Conservation (phyloP, 1,284 basidiomycete genomes). For the Chiua sp. region DNA sequence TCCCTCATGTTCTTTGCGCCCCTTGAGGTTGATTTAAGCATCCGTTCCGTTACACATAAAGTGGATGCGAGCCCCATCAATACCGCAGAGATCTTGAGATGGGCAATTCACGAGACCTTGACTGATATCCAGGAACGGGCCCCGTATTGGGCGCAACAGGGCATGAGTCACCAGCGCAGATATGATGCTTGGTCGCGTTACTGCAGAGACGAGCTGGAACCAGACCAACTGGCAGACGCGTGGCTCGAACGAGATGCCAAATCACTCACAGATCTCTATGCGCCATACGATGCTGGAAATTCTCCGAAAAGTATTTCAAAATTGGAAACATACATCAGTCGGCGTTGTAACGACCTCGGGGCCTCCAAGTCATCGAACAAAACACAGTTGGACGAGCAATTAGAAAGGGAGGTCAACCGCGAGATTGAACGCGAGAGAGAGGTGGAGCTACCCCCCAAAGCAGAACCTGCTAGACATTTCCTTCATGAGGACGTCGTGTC, state of each 20-base stretch:
- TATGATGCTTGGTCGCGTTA: constrained; percentile 35
- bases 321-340: constrained; percentile 26
- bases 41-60: constrained; percentile 35
- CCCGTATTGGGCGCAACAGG: constrained; percentile 52
- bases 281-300: neutral
- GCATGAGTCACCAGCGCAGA: constrained; percentile 42
- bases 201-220: constrained; percentile 1
- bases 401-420: constrained; percentile 48
- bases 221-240: constrained; percentile 15
- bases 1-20: constrained; percentile 54
- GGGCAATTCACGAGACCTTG: constrained; percentile 50
- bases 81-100: constrained; percentile 43
- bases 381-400: constrained; percentile 45
- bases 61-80: constrained; percentile 14
- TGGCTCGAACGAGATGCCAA: constrained; percentile 44
- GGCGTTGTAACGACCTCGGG: constrained; percentile 34
- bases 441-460: neutral
- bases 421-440: constrained; percentile 45
- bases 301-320: neutral
- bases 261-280: constrained; percentile 43
- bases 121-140: constrained; percentile 42
- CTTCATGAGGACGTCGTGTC: constrained; percentile 18
- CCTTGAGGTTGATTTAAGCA: constrained; percentile 44
- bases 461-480: neutral
- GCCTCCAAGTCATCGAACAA: constrained; percentile 9